Conservation (phyloP, 768 basidiomycete genomes). For the Phaffia tasmanica region DNA sequence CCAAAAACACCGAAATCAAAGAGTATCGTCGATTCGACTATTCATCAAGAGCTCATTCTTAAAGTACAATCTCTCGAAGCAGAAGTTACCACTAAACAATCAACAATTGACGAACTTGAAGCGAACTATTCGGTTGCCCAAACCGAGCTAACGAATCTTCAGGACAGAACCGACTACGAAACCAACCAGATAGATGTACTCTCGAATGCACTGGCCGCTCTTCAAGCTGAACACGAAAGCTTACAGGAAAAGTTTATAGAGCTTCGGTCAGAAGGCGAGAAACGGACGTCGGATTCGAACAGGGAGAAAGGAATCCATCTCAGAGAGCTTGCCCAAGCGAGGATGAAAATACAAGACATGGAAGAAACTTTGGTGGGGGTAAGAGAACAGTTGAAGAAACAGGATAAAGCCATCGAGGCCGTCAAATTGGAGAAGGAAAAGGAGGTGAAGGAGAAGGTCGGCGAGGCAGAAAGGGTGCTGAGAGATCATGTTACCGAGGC, state of each 20-base stretch:
- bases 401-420: neutral
- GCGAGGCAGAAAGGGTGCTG: constrained; percentile 8
- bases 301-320: constrained; percentile 7
- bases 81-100: no score
- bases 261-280: neutral
- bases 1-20: no score
- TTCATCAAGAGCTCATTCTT: no score
- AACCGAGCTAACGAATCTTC: neutral
- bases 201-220: no score
- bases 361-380: constrained; percentile 11
- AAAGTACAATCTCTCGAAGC: no score
- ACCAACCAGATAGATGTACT: no score
- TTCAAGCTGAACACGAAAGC: no score
- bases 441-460: constrained; percentile 8
- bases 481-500: constrained; percentile 23
- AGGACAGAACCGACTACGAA: no score
- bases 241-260: no score
- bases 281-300: constrained; percentile 5
- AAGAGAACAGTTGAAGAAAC: neutral
- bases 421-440: constrained; percentile 9
- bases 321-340: constrained; percentile 14
- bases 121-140: no score
- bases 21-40: no score
- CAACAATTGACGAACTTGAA: no score
- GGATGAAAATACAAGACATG: constrained; percentile 17